Conservation (phyloP, 495 filamentous ascomycete species). For the Aspergillus sparsus region DNA sequence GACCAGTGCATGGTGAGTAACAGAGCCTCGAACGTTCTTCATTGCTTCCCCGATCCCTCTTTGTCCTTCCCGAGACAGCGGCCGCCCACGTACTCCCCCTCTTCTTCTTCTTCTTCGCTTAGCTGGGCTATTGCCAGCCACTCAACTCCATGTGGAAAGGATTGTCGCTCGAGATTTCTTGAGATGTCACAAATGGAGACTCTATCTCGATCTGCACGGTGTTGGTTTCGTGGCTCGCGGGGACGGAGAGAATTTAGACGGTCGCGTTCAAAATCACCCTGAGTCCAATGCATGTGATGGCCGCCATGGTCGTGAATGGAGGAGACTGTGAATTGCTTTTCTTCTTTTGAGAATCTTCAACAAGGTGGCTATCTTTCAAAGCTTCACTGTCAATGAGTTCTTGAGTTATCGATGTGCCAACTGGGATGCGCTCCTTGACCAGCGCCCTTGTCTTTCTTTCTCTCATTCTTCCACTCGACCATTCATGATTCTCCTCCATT, state of each 20-base stretch:
- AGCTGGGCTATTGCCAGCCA: neutral
- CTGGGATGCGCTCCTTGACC: conserved; percentile 2
- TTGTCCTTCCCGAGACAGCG: conserved; percentile 15
- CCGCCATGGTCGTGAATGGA: neutral
- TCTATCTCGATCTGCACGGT: conserved; percentile 9
- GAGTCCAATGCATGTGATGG: neutral
- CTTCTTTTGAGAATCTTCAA: too few species aligned
- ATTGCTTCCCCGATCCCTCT: conserved; percentile 23
- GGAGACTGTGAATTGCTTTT: neutral
- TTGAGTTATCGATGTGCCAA: neutral
- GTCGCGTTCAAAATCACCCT: conserved; percentile 23
- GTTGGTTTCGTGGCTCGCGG: conserved; percentile 8
- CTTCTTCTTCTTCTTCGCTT: conserved; percentile 9
- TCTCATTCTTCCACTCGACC: neutral
- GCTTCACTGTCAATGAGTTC: neutral
- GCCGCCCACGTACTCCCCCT: conserved; percentile 4
- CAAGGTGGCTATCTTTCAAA: neutral
- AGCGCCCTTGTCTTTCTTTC: neutral
- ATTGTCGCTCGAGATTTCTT: neutral
- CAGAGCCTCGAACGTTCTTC: conserved; percentile 26
- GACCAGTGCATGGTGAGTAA: conserved; percentile 35
- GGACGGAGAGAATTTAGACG: conserved; percentile 17
- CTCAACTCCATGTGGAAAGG: neutral
- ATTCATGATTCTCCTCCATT: neutral
- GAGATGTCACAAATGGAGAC: conserved; percentile 2